Percentiles rank a stretch among this genome's conserved stretches.
phyloP scores from a whole-genome alignment of 2,329 filamentous ascomycete genomes.

The Sporothrix pseudoabietina region DNA sequence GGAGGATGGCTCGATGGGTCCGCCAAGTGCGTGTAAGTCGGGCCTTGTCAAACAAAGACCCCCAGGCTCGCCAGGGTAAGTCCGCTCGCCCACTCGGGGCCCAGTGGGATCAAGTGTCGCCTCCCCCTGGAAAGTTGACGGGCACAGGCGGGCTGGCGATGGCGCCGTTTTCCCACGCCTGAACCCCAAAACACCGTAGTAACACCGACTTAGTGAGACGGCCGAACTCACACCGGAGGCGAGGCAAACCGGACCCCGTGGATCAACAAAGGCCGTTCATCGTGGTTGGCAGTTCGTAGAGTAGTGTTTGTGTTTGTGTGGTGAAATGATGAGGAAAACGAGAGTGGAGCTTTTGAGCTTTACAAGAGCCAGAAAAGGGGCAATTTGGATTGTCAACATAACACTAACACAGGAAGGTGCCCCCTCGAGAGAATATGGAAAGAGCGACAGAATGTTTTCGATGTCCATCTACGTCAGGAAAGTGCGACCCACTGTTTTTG shows the following conservation, averaged over 20 bases:
- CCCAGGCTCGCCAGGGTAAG: neutral
- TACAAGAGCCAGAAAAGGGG: no score
- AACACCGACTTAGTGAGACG: slow-evolving; percentile 26
- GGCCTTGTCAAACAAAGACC: neutral
- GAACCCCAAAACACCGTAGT: slow-evolving; percentile 18
- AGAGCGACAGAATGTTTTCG: no score
- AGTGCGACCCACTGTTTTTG: no score
- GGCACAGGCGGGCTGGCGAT: no score
- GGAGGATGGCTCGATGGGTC: neutral
- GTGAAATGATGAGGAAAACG: no score
- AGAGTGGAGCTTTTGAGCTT: no score
- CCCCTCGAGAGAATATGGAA: neutral
- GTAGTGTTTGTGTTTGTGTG: no score
- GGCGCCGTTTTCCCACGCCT: neutral
- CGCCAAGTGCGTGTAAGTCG: neutral
- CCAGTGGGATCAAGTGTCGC: no score
- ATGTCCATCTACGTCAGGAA: neutral
- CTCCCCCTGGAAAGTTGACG: neutral
- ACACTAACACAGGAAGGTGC: no score
- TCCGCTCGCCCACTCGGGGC: neutral
- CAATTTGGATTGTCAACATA: no score
- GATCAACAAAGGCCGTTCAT: no score
- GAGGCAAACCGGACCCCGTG: neutral
- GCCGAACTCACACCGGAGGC: neutral
- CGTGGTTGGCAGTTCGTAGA: no score